Base-by-base conservation (phyloP, 495 filamentous ascomycete genomes). In the Penicillium ochrochloron region DNA sequence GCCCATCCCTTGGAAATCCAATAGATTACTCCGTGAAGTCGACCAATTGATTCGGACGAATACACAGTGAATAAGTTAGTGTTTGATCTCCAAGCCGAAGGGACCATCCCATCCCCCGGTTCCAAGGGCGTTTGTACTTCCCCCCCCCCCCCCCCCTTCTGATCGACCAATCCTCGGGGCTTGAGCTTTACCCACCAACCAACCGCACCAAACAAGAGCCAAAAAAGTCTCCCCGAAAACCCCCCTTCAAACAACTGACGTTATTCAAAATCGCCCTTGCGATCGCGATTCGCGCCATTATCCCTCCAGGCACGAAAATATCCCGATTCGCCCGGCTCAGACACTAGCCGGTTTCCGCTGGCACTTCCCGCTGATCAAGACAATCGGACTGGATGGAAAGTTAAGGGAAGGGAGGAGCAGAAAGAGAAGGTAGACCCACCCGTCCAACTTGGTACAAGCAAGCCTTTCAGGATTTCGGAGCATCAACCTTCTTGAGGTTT, bases 381-480 rank as follows among this genome's bases (percentile, higher is more conserved):
- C 7, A 14, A 52, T 15, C 23, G 17, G 27, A 52, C 23, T 52
- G 4, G 48, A 29, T 27, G 21, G 17, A 54, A 39, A 48, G 7
- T 3, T 9, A 33, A 1, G 4, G 4, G 4, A 25, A 29, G 48
- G 48, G 48, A 52, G n/a, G 15, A 31, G 37, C 27, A n/a, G 34
- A 27, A 60, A n/a, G 14, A 59, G 52, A 58, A 61, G 29, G 60
- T 25, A 58, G 69, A 69, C 12, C 68, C 60, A n/a, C 57, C 29
- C 21, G 19, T 29, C 48, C 21, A 31, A n/a, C 15, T 27, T 31
- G 25, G 48, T 56, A 46, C 25, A 23, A 11, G 33, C 17, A 23
- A 11, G 33, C 17, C 23, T 46, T 44, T 61, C 57, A 70, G 62
- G 67, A 57, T 63, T 66, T 73, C 67, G 70, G 70, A 64, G 58